Percentiles rank a stretch among this genome's conserved stretches.
These are phyloP conservation scores for Vaccinium vitisidaea DNA, from an alignment of 148 eudicot species.

Conservation along the genomic window DNA sequence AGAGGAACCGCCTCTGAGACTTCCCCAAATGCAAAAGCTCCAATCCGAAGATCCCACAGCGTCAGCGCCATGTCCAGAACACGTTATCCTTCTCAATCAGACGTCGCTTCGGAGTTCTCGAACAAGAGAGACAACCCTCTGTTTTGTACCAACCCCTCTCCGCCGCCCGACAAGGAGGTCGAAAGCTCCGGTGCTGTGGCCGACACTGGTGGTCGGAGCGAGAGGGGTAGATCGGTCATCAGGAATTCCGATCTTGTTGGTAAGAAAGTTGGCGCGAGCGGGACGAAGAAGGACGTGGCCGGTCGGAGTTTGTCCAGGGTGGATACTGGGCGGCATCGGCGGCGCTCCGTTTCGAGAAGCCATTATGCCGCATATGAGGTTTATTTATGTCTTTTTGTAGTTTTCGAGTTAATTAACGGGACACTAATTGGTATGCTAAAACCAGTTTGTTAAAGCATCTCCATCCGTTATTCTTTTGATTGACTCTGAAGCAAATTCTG, in stretches of 20 bases:
- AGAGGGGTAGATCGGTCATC: slow-evolving; percentile 59
- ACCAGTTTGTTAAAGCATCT: too few relatives aligned
- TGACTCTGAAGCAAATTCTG: too few relatives aligned
- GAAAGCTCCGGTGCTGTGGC: background rate
- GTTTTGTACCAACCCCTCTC: slow-evolving; percentile 41
- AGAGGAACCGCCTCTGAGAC: slow-evolving; percentile 24
- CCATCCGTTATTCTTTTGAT: too few relatives aligned
- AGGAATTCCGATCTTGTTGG: slow-evolving; percentile 30
- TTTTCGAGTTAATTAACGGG: background rate
- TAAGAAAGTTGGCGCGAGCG: slow-evolving; percentile 14
- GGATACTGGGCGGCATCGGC: slow-evolving; percentile 30
- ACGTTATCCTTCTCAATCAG: slow-evolving; percentile 20
- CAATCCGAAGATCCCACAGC: slow-evolving; percentile 47
- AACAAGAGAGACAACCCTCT: slow-evolving; percentile 72
- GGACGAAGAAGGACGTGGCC: slow-evolving; percentile 22
- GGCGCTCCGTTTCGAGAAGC: slow-evolving; percentile 40
- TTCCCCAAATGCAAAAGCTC: slow-evolving; percentile 25
- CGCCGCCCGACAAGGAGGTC: slow-evolving; percentile 29
- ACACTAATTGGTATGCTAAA: background rate
- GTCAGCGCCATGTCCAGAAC: slow-evolving; percentile 50
- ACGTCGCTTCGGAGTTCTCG: slow-evolving; percentile 41
- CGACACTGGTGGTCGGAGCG: slow-evolving; percentile 24
- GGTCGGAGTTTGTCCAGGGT: slow-evolving; percentile 58
- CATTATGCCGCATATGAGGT: slow-evolving; percentile 48
- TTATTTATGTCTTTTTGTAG: background rate